Percentiles rank a stretch among this genome's conserved stretches.
Conservation (phyloP, 1,284 basidiomycete species). For the Trichosporon sp. region DNA sequence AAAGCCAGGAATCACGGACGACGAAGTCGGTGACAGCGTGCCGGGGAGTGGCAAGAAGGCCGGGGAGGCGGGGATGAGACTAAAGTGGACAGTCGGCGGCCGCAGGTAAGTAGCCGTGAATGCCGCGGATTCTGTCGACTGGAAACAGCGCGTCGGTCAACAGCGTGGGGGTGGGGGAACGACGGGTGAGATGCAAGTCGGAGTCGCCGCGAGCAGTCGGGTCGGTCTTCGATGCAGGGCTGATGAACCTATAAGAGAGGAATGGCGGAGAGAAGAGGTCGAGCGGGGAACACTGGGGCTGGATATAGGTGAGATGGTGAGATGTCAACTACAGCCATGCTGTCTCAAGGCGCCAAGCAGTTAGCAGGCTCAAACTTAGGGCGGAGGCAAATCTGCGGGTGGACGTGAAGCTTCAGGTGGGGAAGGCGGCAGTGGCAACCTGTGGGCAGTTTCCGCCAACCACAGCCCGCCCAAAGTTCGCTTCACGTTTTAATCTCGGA, state of each 20-base stretch:
- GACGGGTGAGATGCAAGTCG: background rate
- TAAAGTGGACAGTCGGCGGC: background rate
- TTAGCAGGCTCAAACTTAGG: slow-evolving; percentile 12
- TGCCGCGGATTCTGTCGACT: slow-evolving; percentile 7
- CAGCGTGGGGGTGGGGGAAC: slow-evolving; percentile 10
- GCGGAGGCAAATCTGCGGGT: slow-evolving; percentile 19
- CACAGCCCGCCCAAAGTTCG: slow-evolving; percentile 7
- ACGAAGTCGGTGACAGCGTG: slow-evolving; percentile 6
- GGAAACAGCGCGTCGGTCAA: slow-evolving; percentile 1
- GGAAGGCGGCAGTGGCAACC: slow-evolving; percentile 16
- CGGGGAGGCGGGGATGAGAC: background rate
- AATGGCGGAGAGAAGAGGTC: background rate
- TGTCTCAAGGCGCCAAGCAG: slow-evolving; percentile 12
- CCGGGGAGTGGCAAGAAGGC: slow-evolving; percentile 5
- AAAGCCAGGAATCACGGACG: slow-evolving; percentile 15
- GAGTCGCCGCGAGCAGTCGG: background rate
- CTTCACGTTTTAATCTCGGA: background rate
- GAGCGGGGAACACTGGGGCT: background rate
- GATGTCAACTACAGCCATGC: slow-evolving; percentile 14
- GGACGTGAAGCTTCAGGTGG: slow-evolving; percentile 10
- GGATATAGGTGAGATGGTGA: slow-evolving; percentile 17
- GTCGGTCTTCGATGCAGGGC: background rate
- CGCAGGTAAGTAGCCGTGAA: background rate
- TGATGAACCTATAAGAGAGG: background rate
- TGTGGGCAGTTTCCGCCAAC: background rate